Percentiles rank a stretch among this genome's conserved stretches.
phyloP scores from a whole-genome alignment of 306 rosid species.

The Vachellia pachyceras region DNA sequence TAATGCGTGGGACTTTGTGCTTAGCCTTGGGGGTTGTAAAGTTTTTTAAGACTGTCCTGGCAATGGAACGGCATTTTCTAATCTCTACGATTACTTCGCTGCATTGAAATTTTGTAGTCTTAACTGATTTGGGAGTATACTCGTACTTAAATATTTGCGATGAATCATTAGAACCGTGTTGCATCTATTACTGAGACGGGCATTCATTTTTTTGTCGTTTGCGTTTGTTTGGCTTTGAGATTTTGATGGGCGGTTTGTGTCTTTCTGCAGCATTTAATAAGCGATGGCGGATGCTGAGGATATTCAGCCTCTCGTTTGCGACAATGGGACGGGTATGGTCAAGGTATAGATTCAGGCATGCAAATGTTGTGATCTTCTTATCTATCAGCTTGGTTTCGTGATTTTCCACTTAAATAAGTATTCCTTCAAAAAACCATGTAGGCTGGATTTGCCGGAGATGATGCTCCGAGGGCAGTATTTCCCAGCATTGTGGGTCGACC shows the following conservation, averaged over 20 bases:
- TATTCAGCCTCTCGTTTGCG: conserved; percentile 93
- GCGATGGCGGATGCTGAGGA: conserved; percentile 89
- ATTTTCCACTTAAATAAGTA: not conserved
- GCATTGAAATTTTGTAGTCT: not conserved
- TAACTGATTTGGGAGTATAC: not conserved
- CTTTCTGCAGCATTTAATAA: conserved; percentile 42
- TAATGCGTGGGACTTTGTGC: not conserved
- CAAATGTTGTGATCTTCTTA: not conserved
- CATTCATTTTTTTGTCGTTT: not conserved
- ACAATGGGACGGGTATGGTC: conserved; percentile 97
- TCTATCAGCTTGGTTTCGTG: not conserved
- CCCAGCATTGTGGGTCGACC: conserved; percentile 99
- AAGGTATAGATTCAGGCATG: conserved; percentile 60
- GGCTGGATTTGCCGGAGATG: conserved; percentile 99
- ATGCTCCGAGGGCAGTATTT: conserved; percentile 97
- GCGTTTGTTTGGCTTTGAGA: not conserved
- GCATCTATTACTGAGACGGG: not conserved
- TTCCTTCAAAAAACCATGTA: not conserved
- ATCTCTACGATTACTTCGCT: not conserved
- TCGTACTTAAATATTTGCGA: not conserved
- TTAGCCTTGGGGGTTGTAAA: not conserved
- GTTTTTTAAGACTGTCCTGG: not conserved
- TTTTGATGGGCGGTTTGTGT: conserved; percentile 15
- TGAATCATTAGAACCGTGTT: not conserved
- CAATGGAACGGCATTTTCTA: not conserved